These are phyloP conservation scores for Gliomastix tumulicola DNA, from an alignment of 2,329 filamentous ascomycete species.

Conservation along the genomic window DNA sequence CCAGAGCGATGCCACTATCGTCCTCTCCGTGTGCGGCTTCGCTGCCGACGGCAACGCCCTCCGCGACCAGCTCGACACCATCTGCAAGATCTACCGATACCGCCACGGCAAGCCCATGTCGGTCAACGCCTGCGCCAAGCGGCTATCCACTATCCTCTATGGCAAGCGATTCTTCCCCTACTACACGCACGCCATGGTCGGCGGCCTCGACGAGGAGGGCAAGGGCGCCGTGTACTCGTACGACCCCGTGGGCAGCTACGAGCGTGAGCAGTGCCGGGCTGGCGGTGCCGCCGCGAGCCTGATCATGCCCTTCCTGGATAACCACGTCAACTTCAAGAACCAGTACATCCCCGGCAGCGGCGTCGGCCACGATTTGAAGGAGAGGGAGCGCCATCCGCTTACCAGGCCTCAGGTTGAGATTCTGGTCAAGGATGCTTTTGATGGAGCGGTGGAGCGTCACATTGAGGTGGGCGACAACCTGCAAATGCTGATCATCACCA, in stretches of 20 bases:
- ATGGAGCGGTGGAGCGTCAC: conserved; percentile 95
- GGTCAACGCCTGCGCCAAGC: conserved; percentile 89
- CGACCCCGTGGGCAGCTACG: conserved; percentile 95
- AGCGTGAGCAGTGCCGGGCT: conserved; percentile 91
- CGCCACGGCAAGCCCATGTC: conserved; percentile 96
- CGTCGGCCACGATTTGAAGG: conserved; percentile 71
- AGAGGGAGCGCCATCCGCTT: conserved; percentile 64
- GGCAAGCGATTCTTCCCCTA: conserved; percentile 98
- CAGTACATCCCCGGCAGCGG: conserved; percentile 88
- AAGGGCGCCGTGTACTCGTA: conserved; percentile 94
- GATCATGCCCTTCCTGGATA: conserved; percentile 99
- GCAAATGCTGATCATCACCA: conserved; percentile 91
- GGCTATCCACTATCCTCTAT: conserved; percentile 92
- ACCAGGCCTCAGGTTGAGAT: conserved; percentile 69
- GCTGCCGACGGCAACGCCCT: conserved; percentile 90
- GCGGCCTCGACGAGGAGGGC: conserved; percentile 89
- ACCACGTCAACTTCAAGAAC: conserved; percentile 99
- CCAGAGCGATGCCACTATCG: conserved; percentile 76
- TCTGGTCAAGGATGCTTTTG: conserved; percentile 94
- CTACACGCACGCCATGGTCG: conserved; percentile 92
- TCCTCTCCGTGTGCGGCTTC: conserved; percentile 92
- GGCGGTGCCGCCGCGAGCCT: conserved; percentile 86
- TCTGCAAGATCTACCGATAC: conserved; percentile 99
- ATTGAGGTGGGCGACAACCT: conserved; percentile 97
- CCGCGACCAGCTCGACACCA: conserved; percentile 85